phyloP scores from a whole-genome alignment of 345 rosid genomes.

The Dipteronia sinensis region DNA sequence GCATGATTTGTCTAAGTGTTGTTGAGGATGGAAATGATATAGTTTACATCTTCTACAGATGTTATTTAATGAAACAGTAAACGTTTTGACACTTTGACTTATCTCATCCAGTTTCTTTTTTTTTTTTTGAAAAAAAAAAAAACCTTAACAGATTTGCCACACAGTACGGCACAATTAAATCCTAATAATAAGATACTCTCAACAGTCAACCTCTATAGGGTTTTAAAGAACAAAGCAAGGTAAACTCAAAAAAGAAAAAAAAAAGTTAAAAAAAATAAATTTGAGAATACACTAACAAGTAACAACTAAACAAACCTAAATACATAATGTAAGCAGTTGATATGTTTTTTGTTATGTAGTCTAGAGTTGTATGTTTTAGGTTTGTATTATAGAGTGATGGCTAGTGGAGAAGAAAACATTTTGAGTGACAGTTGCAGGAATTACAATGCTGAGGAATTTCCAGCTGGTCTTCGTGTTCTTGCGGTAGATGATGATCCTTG shows the following conservation, averaged over 20 bases:
- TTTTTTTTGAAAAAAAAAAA: background rate
- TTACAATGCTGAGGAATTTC: slow-evolving; percentile 24
- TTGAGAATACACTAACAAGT: background rate
- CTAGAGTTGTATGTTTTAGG: background rate
- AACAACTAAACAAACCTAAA: background rate
- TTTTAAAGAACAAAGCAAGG: background rate
- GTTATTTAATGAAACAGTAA: background rate
- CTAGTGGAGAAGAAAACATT: background rate
- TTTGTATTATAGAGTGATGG: background rate
- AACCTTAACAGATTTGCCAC: background rate
- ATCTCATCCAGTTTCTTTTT: background rate
- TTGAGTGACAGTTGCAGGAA: background rate
- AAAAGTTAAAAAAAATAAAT: background rate
- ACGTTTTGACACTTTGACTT: background rate
- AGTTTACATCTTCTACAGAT: background rate
- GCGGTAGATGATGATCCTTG: slow-evolving; percentile 51
- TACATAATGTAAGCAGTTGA: too few species aligned
- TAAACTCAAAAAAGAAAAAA: background rate
- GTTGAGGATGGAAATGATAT: background rate
- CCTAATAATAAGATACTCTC: background rate
- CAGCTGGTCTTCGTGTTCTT: slow-evolving; percentile 42
- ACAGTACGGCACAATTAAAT: background rate
- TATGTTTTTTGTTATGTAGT: background rate
- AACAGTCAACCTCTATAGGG: background rate
- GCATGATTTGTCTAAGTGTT: too few species aligned